phyloP scores from a whole-genome alignment of 495 filamentous ascomycete species.

The Apiosordaria backusii region DNA sequence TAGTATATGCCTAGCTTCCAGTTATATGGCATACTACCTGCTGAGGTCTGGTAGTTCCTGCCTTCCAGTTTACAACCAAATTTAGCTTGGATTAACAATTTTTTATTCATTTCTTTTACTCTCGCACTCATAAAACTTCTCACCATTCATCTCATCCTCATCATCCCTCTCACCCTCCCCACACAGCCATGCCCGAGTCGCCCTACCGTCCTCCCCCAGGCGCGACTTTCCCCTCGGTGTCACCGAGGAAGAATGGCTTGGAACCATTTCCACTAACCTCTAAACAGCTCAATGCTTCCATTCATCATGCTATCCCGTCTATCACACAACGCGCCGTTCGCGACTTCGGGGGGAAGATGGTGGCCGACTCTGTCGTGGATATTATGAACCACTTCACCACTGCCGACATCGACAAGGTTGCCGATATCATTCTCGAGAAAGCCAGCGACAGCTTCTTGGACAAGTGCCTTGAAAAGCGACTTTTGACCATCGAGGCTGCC shows the following conservation, averaged over 20 bases:
- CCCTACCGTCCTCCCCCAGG: neutral
- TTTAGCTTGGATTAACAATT: too few relatives aligned
- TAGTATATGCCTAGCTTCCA: too few relatives aligned
- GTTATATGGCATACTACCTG: too few relatives aligned
- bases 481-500: slow-evolving; percentile 46
- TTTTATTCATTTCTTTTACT: neutral
- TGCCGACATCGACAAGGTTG: slow-evolving; percentile 39
- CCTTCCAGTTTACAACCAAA: neutral
- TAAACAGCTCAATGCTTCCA: slow-evolving; percentile 44
- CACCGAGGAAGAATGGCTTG: neutral
- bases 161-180: neutral
- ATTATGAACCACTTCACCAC: slow-evolving; percentile 36
- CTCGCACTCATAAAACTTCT: neutral
- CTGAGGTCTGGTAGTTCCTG: neutral
- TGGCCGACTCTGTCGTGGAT: slow-evolving; percentile 38
- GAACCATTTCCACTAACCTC: slow-evolving; percentile 15
- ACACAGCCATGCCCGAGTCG: neutral
- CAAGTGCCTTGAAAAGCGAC: slow-evolving; percentile 41
- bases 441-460: slow-evolving; percentile 48
- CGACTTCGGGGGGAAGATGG: slow-evolving; percentile 46
- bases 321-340: slow-evolving; percentile 41
- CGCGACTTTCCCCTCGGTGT: neutral
- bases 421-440: slow-evolving; percentile 37
- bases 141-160: neutral
- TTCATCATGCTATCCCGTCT: slow-evolving; percentile 38